Evolutionary conservation across 768 basidiomycete species (phyloP).

Genomic region (Austroboletus festivus): DNA sequence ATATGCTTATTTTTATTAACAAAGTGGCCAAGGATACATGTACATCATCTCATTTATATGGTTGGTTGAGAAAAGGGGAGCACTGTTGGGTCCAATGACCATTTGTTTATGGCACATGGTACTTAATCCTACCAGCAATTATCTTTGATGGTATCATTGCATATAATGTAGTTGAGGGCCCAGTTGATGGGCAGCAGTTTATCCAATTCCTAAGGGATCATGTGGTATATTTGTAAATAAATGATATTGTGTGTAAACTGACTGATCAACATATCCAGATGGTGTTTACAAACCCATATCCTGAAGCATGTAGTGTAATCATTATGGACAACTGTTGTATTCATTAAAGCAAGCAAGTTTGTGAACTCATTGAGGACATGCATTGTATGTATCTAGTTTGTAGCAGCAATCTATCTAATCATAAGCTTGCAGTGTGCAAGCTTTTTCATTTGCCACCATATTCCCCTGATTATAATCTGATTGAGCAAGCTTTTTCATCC

Average conservation of each 20-base stretch:
- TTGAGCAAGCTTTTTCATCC: constrained; percentile 20
- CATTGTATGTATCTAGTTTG: background rate
- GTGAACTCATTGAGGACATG: constrained; percentile 17
- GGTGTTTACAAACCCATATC: constrained; percentile 4
- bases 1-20: constrained; percentile 26
- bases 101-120: background rate
- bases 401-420: no score
- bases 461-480: constrained; percentile 19
- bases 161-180: constrained; percentile 14
- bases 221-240: constrained; percentile 1
- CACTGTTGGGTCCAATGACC: no score
- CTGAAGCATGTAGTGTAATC: constrained; percentile 6
- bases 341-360: constrained; percentile 22
- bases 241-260: no score
- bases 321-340: constrained; percentile 28
- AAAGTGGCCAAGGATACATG: background rate
- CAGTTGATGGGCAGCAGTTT: constrained; percentile 8
- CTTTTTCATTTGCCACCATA: constrained; percentile 26
- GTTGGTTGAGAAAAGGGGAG: no score
- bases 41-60: no score
- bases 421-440: constrained; percentile 12
- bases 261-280: background rate
- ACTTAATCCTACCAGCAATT: constrained; percentile 18
- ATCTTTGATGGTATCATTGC: constrained; percentile 19
- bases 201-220: constrained; percentile 6